Evolutionary conservation across 257 asterid species (phyloP).

Genomic region (Ilex aquifolium): DNA sequence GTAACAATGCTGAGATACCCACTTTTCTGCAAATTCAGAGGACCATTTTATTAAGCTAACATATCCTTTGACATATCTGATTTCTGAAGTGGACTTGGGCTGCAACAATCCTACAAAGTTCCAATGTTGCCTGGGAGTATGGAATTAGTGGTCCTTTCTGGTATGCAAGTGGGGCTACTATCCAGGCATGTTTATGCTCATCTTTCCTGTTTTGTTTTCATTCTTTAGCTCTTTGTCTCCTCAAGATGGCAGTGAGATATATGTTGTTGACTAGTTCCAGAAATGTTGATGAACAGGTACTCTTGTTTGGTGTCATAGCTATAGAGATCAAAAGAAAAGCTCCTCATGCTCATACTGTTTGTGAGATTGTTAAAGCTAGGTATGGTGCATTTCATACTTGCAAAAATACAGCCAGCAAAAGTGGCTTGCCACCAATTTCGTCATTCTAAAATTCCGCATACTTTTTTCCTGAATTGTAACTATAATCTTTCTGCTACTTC

Average conservation of each 20-base stretch:
- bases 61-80: not conserved
- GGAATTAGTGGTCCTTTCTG: slow-evolving; percentile 98
- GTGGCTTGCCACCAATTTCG: not conserved
- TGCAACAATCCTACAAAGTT: slow-evolving; percentile 89
- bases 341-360: slow-evolving; percentile 84
- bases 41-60: not conserved
- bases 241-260: not conserved
- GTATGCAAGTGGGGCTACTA: slow-evolving; percentile 97
- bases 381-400: slow-evolving; percentile 6
- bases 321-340: slow-evolving; percentile 94
- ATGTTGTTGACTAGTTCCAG: slow-evolving; percentile 1
- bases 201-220: not conserved
- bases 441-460: not conserved
- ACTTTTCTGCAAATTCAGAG: not conserved
- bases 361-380: slow-evolving; percentile 94
- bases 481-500: slow-evolving; percentile 7
- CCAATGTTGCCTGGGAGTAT: slow-evolving; percentile 89
- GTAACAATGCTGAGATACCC: slow-evolving; percentile 23
- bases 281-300: slow-evolving; percentile 42
- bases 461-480: not conserved
- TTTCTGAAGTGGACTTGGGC: slow-evolving; percentile 94
- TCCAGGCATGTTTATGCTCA: slow-evolving; percentile 45
- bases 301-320: slow-evolving; percentile 85
- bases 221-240: not conserved
- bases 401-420: not conserved